These are phyloP conservation scores for Kurtzmaniella cleridarum DNA, from an alignment of 805 yeast genomes.

Conservation along the genomic window DNA sequence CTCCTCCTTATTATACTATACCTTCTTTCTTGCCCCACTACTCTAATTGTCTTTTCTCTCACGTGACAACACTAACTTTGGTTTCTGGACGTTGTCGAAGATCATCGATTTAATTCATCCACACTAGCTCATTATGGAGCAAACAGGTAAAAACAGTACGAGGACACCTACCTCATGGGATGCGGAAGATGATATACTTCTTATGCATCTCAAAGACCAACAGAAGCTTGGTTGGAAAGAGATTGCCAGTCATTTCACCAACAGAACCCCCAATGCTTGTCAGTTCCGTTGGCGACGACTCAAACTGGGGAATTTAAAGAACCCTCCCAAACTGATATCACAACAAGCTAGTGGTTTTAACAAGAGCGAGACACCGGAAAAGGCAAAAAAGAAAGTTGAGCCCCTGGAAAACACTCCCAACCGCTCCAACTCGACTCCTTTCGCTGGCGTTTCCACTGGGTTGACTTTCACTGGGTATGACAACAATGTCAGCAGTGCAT, in stretches of 20 bases:
- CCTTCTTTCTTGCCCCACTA: too few relatives aligned
- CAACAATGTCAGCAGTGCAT: slow-evolving; percentile 34
- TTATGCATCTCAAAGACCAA: slow-evolving; percentile 41
- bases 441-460: slow-evolving; percentile 2
- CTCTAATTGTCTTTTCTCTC: too few relatives aligned
- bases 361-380: neutral
- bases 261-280: slow-evolving; percentile 44
- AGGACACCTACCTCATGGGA: slow-evolving; percentile 46
- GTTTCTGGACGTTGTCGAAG: too few relatives aligned
- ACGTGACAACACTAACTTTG: too few relatives aligned
- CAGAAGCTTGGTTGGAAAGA: slow-evolving; percentile 46
- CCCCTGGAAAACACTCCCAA: slow-evolving; percentile 3
- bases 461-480: slow-evolving; percentile 38
- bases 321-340: slow-evolving; percentile 39
- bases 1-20: too few relatives aligned
- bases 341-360: slow-evolving; percentile 6
- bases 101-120: too few relatives aligned
- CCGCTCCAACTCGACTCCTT: slow-evolving; percentile 1
- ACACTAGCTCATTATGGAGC: too few relatives aligned
- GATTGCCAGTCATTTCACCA: slow-evolving; percentile 37
- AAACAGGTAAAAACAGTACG: slow-evolving; percentile 19
- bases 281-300: slow-evolving; percentile 44
- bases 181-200: slow-evolving; percentile 40
- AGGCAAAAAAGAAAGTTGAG: neutral
- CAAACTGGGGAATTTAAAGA: slow-evolving; percentile 38